These are phyloP conservation scores for Tetrahymena borealis DNA, from an alignment of 73 alveolate genomes.

Conservation along the genomic window DNA sequence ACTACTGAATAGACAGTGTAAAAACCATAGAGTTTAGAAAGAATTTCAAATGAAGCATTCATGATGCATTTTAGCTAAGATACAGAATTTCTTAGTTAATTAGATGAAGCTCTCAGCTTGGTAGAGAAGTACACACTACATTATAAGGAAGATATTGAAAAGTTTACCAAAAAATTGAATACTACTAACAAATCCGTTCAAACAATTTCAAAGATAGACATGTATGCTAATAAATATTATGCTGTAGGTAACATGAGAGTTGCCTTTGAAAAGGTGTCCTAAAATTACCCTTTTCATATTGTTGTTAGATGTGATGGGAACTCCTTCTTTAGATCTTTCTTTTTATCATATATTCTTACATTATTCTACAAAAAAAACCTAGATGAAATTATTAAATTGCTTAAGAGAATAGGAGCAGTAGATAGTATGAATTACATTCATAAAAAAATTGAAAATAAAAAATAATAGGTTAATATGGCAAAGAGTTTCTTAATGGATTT, in stretches of 20 bases:
- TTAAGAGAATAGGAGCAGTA: neutral
- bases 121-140: neutral
- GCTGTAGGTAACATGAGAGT: neutral
- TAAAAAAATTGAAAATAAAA: neutral
- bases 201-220: neutral
- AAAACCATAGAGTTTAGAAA: neutral
- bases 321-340: neutral
- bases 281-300: neutral
- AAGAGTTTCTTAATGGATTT: neutral
- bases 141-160: neutral
- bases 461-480: neutral
- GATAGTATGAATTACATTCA: neutral
- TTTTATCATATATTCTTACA: neutral
- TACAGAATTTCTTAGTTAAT: neutral
- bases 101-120: neutral
- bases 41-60: neutral
- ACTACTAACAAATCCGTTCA: neutral
- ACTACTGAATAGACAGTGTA: neutral
- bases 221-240: neutral
- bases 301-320: neutral
- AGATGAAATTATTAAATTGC: neutral
- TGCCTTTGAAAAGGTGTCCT: neutral
- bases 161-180: neutral
- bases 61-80: neutral
- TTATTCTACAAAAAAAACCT: neutral